phyloP scores from a whole-genome alignment of 768 basidiomycete species.

The Lactarius indigo region DNA sequence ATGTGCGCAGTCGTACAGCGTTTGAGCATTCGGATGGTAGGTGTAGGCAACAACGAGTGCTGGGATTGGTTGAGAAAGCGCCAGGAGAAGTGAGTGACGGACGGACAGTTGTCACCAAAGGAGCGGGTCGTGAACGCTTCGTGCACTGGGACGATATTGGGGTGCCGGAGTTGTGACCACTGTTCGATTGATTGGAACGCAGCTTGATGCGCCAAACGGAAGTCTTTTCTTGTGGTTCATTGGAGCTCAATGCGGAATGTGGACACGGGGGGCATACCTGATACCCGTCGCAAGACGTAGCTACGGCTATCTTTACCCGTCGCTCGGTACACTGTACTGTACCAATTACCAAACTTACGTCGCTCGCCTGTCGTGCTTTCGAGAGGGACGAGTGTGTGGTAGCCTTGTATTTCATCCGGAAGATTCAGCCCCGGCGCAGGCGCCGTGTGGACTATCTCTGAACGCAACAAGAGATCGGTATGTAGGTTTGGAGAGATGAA shows the following conservation, averaged over 20 bases:
- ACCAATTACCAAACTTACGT: constrained; percentile 79
- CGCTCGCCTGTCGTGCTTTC: constrained; percentile 58
- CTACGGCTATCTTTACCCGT: constrained; percentile 72
- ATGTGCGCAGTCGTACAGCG: constrained; percentile 78
- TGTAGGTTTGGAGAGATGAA: constrained; percentile 83
- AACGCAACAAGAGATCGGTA: constrained; percentile 51
- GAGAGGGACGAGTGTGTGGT: constrained; percentile 81
- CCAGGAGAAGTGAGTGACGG: constrained; percentile 18
- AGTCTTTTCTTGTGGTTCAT: constrained; percentile 49
- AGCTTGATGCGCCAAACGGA: constrained; percentile 71
- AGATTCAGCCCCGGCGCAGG: constrained; percentile 49
- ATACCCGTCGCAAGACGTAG: constrained; percentile 79
- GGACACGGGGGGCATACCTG: constrained; percentile 53
- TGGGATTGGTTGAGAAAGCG: constrained; percentile 31
- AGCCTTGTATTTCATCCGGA: constrained; percentile 87
- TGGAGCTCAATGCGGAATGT: constrained; percentile 2
- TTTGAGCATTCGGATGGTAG: constrained; percentile 80
- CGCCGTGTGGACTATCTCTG: constrained; percentile 41
- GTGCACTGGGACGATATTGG: constrained; percentile 73
- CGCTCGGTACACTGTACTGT: constrained; percentile 81
- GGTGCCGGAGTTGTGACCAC: constrained; percentile 84
- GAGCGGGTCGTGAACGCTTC: constrained; percentile 95
- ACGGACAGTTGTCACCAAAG: constrained; percentile 88
- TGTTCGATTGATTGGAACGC: constrained; percentile 81
- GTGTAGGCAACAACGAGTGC: constrained; percentile 91